phyloP scores from a whole-genome alignment of 495 filamentous ascomycete genomes.

The Lasiosphaeris hirsuta region DNA sequence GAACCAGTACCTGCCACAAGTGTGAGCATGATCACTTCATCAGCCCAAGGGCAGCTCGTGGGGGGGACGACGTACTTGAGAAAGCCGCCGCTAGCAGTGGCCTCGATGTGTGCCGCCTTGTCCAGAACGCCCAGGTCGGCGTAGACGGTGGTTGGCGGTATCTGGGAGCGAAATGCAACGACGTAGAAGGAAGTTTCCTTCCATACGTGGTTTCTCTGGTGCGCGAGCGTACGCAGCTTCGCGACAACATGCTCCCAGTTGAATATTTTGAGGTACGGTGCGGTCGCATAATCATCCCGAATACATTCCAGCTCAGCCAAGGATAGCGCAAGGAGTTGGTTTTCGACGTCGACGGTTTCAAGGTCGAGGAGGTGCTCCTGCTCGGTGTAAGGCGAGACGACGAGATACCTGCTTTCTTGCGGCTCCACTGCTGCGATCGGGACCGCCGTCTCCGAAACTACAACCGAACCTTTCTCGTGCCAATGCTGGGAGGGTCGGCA shows the following conservation, averaged over 20 bases:
- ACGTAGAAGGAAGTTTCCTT: conserved; percentile 68
- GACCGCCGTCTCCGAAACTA: conserved; percentile 11
- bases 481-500: not conserved
- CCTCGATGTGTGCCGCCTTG: conserved; percentile 71
- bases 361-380: conserved; percentile 68
- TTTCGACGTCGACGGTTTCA: conserved; percentile 56
- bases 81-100: conserved; percentile 72
- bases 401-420: conserved; percentile 40
- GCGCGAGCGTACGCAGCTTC: conserved; percentile 46
- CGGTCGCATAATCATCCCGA: conserved; percentile 71
- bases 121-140: conserved; percentile 65
- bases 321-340: conserved; percentile 66
- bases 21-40: conserved; percentile 6
- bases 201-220: conserved; percentile 53
- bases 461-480: conserved; percentile 6
- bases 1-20: conserved; percentile 66
- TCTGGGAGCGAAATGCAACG: conserved; percentile 73
- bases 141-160: conserved; percentile 58
- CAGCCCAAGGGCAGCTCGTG: conserved; percentile 8
- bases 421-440: not conserved
- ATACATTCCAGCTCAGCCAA: conserved; percentile 59
- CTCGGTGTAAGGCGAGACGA: conserved; percentile 72
- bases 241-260: conserved; percentile 68
- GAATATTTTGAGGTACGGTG: conserved; percentile 69
- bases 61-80: conserved; percentile 56